These are phyloP conservation scores for Sphagnum tenellum DNA, from an alignment of 225 moss, liverwort and hornwort species.

Conservation along the genomic window DNA sequence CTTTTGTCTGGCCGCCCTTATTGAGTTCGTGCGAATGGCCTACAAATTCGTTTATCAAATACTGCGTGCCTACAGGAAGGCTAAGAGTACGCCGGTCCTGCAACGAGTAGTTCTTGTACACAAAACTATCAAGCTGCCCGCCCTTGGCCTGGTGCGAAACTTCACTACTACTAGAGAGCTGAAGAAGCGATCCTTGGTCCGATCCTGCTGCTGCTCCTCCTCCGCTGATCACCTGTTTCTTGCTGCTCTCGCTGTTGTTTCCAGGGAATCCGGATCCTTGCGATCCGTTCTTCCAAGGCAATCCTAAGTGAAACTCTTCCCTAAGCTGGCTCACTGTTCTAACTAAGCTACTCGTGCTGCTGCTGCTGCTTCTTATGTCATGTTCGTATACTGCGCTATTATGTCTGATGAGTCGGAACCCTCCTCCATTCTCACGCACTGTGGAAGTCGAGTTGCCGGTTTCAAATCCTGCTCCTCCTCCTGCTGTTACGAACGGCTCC, in stretches of 20 bases:
- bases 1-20: too few species aligned
- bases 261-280: conserved; percentile 11
- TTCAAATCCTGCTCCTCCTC: conserved; percentile 6
- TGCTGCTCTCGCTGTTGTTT: conserved; percentile 12
- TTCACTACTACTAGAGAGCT: conserved; percentile 4
- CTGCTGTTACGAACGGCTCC: conserved; percentile 6
- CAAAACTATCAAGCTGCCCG: conserved; percentile 35
- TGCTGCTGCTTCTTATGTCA: conserved; percentile 23
- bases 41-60: conserved; percentile 20
- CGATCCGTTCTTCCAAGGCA: conserved; percentile 6
- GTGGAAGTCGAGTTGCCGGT: conserved; percentile 10
- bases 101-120: conserved; percentile 46
- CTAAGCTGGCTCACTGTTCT: conserved; percentile 36
- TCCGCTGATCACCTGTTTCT: conserved; percentile 27
- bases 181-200: conserved; percentile 33
- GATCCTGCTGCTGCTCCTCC: conserved; percentile 42
- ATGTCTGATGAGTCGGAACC: conserved; percentile 29
- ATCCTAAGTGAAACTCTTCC: conserved; percentile 44
- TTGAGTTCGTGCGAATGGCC: conserved; percentile 17
- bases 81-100: conserved; percentile 44
- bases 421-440: conserved; percentile 18
- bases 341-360: conserved; percentile 21
- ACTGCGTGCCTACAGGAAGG: conserved; percentile 30
- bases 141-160: conserved; percentile 7
- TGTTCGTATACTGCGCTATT: conserved; percentile 45